Evolutionary conservation across 768 basidiomycete genomes (phyloP).

Genomic region (Cystobasidium ongulense): DNA sequence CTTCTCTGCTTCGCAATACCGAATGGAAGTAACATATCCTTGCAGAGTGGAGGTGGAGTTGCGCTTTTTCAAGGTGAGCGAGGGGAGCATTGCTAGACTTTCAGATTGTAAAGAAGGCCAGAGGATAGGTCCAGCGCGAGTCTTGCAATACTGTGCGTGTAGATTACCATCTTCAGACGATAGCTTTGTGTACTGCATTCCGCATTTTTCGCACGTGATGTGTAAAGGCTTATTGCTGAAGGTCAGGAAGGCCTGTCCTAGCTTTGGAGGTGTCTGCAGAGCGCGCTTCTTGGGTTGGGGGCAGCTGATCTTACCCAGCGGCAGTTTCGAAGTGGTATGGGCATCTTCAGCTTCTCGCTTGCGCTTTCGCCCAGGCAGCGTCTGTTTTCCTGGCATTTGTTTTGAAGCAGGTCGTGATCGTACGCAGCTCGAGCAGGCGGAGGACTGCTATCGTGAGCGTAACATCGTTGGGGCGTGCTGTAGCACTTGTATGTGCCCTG

Average conservation of each 20-base stretch:
- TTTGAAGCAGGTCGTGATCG: no score
- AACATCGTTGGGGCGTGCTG: no score
- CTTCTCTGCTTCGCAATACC: not conserved
- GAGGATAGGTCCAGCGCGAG: not conserved
- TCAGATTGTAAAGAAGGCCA: not conserved
- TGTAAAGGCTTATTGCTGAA: not conserved
- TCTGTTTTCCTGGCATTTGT: no score
- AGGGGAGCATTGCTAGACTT: not conserved
- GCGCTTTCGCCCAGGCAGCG: no score
- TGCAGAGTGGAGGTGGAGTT: not conserved
- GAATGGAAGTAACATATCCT: not conserved
- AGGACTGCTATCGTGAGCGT: no score
- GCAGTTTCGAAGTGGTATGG: no score
- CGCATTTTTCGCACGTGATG: conserved; percentile 13
- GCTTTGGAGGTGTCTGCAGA: not conserved
- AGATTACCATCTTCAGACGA: conserved; percentile 3
- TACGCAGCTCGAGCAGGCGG: no score
- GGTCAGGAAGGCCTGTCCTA: not conserved
- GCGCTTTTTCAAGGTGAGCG: not conserved
- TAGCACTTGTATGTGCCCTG: no score
- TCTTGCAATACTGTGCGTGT: conserved; percentile 19
- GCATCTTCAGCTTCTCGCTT: no score
- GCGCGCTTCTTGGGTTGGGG: not conserved
- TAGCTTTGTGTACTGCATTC: conserved; percentile 12
- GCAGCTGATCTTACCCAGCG: no score